These are phyloP conservation scores for Pseudogymnoascus sp. DNA, from an alignment of 2,329 filamentous ascomycete genomes.

Conservation along the genomic window DNA sequence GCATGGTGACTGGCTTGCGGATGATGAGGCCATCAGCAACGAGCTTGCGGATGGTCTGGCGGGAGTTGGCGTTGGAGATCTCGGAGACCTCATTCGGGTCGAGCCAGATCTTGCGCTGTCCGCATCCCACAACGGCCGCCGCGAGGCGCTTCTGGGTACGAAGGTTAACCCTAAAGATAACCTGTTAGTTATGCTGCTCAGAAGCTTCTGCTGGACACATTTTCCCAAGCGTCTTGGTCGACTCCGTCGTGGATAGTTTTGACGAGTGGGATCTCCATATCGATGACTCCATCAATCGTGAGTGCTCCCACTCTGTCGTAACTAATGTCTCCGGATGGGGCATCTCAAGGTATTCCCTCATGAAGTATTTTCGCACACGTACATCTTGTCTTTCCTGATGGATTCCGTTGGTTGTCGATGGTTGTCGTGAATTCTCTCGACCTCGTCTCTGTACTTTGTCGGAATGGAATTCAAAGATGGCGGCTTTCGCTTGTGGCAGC, in stretches of 20 bases:
- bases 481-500: slow-evolving; percentile 2
- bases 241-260: slow-evolving; percentile 3
- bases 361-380: slow-evolving; percentile 9
- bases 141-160: slow-evolving; percentile 99
- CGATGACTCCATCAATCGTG: slow-evolving; percentile 8
- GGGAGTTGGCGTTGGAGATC: slow-evolving; percentile 99
- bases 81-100: slow-evolving; percentile 99
- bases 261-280: slow-evolving; percentile 5
- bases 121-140: slow-evolving; percentile 96
- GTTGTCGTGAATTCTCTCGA: slow-evolving; percentile 11
- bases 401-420: slow-evolving; percentile 10
- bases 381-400: slow-evolving; percentile 11
- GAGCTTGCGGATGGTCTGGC: slow-evolving; percentile 99
- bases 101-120: slow-evolving; percentile 99
- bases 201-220: neutral
- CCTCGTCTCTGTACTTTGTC: slow-evolving; percentile 8
- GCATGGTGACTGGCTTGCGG: slow-evolving; percentile 99
- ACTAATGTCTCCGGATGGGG: neutral
- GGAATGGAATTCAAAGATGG: slow-evolving; percentile 9
- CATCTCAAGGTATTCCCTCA: slow-evolving; percentile 3
- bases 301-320: slow-evolving; percentile 3
- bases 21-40: slow-evolving; percentile 99
- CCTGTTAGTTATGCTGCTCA: neutral
- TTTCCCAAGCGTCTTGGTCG: neutral
- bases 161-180: slow-evolving; percentile 80